Conservation (phyloP, 108 stramenopile species). For the Cyclotella baltica region DNA sequence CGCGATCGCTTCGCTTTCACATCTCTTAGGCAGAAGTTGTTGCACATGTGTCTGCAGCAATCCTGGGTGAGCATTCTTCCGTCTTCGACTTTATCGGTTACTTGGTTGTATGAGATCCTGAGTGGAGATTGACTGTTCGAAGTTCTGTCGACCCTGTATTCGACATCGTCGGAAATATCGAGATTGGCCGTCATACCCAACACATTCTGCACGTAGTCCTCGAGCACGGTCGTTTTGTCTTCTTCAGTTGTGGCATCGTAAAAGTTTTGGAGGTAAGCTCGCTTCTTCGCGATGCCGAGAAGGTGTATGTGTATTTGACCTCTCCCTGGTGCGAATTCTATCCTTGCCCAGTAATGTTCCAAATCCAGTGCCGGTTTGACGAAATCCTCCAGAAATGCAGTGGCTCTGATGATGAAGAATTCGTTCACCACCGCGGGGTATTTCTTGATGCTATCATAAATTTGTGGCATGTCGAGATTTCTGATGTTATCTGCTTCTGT, state of each 20-base stretch:
- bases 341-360: constrained; percentile 32
- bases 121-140: too few species aligned
- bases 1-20: too few species aligned
- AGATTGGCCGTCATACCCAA: constrained; percentile 35
- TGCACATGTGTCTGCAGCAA: too few species aligned
- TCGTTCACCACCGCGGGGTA: constrained; percentile 21
- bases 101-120: too few species aligned
- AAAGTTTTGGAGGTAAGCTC: constrained; percentile 22
- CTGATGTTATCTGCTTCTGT: neutral
- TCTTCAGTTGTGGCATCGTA: constrained; percentile 5
- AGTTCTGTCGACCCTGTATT: too few species aligned
- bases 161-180: neutral
- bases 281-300: constrained; percentile 21
- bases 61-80: too few species aligned
- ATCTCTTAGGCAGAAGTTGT: too few species aligned
- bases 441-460: neutral
- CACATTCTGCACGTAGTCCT: constrained; percentile 6
- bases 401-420: constrained; percentile 33
- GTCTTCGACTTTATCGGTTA: too few species aligned
- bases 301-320: constrained; percentile 36
- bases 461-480: neutral
- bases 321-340: constrained; percentile 24
- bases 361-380: constrained; percentile 21
- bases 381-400: constrained; percentile 20
- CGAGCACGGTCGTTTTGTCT: constrained; percentile 14